phyloP scores from a whole-genome alignment of 2,329 filamentous ascomycete genomes.

The Colletotrichum gloeosporioides region DNA sequence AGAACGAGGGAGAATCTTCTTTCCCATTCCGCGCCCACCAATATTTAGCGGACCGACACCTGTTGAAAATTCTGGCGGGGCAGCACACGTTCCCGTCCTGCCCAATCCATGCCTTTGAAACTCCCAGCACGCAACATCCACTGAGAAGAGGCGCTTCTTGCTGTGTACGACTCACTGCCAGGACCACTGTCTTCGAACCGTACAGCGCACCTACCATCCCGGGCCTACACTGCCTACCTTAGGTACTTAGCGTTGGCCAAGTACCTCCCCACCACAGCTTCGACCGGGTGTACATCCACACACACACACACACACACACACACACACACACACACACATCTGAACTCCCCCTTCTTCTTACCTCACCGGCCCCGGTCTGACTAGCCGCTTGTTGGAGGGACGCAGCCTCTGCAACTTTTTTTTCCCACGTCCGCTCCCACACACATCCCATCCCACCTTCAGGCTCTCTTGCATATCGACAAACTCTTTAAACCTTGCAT shows the following conservation, averaged over 20 bases:
- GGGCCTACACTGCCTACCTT: background rate
- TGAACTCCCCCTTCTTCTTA: background rate
- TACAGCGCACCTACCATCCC: background rate
- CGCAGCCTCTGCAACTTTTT: constrained; percentile 15
- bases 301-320: background rate
- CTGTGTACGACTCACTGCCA: background rate
- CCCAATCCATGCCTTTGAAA: background rate
- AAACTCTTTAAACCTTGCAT: constrained; percentile 19
- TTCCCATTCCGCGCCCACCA: constrained; percentile 22
- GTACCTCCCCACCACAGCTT: background rate
- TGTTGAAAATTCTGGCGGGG: background rate
- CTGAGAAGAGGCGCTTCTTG: background rate
- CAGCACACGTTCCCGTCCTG: background rate
- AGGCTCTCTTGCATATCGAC: constrained; percentile 19
- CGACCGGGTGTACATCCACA: background rate
- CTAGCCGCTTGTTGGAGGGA: background rate
- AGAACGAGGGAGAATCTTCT: constrained; percentile 25
- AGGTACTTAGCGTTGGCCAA: background rate
- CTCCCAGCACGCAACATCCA: background rate
- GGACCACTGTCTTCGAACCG: background rate
- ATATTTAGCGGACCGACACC: constrained; percentile 9
- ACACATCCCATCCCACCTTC: constrained; percentile 21
- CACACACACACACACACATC: background rate
- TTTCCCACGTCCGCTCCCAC: constrained; percentile 8
- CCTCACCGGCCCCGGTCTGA: constrained; percentile 3